Conservation (phyloP, 2,329 filamentous ascomycete genomes). For the Aspergillus candidus region DNA sequence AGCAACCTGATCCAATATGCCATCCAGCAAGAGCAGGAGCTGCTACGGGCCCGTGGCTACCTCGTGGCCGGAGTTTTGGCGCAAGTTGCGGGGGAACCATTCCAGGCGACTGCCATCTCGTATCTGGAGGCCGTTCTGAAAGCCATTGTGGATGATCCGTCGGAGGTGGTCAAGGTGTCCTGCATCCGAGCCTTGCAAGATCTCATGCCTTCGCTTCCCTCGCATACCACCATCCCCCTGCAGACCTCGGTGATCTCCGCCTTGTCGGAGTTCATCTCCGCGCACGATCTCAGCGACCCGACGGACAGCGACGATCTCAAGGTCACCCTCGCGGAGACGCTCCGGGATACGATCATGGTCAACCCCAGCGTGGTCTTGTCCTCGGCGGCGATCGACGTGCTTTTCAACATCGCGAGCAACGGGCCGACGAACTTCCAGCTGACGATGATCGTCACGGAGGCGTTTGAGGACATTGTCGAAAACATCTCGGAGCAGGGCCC, state of each 20-base stretch:
- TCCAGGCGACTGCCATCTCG: conserved; percentile 37
- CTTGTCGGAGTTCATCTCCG: conserved; percentile 66
- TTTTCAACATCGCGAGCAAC: conserved; percentile 84
- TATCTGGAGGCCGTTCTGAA: conserved; percentile 59
- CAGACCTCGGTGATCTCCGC: conserved; percentile 58
- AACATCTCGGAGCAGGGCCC: conserved; percentile 58
- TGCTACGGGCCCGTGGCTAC: conserved; percentile 81
- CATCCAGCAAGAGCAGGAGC: conserved; percentile 62
- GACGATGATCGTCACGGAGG: conserved; percentile 77
- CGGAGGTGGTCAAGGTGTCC: conserved; percentile 85
- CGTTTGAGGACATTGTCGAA: conserved; percentile 80
- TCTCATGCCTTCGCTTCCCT: conserved; percentile 52
- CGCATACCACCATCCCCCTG: conserved; percentile 45
- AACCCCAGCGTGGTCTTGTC: conserved; percentile 69
- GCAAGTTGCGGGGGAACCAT: conserved; percentile 56
- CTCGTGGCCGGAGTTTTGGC: conserved; percentile 76
- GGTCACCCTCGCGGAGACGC: conserved; percentile 79
- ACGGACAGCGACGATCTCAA: conserved; percentile 88
- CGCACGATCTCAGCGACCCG: conserved; percentile 75
- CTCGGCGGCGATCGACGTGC: conserved; percentile 64
- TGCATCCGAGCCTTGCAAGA: conserved; percentile 81
- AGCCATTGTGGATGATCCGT: conserved; percentile 66
- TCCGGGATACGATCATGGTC: conserved; percentile 75
- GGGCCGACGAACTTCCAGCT: conserved; percentile 88
- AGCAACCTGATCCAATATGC: conserved; percentile 74